Evolutionary conservation across 805 yeast species (phyloP), one percentile per base, ranked within the genome.

Genomic region (Ogataea saltuana): DNA sequence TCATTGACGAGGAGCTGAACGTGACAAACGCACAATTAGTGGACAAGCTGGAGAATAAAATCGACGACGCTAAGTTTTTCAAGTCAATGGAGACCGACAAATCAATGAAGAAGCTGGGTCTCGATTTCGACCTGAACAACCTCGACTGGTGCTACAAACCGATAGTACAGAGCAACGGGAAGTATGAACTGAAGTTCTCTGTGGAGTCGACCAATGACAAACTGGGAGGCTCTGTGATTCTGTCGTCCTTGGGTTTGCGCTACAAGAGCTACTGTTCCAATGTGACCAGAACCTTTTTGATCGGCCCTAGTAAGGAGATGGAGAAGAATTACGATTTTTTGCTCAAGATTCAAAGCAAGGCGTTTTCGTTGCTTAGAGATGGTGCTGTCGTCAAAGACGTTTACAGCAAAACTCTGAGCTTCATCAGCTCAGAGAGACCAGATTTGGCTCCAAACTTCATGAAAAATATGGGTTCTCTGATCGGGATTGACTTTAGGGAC

Each of bases 81-180:
- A 74, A 74, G 44, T 63, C 65, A 30, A 72, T 72, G 64, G 71
- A 71, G 11, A 67, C 69, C 3, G 59, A 67, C 42, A 80, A 78
- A 28, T 40, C 59, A 17, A 60, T 78, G 56, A 78, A 81, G 56
- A 75, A 76, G 51, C 61, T 79, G 36, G 83, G 85, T 34, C 69
- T 76, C 25, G 91, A 85, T 42, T 84, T 89, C 48, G 95, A 88
- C 56, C 70, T 83, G 4, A 80, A 78, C 48, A 77, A 80, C 50
- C 68, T 91, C 16, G 98, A 91, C 62, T 91, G 97, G 97, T 86
- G 95, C 52, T 88, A 87, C 64, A 80, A 89, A 42, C 97, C 98
- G 21, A 86, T 89, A 40, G 76, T 89, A 41, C 95, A 88, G 68
- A 84, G 95, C 54, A 95, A 95, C 42, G 88, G 88, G 26, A 80